Conservation (phyloP, 2,329 filamentous ascomycete genomes). For the Trichoderma aggressivum region DNA sequence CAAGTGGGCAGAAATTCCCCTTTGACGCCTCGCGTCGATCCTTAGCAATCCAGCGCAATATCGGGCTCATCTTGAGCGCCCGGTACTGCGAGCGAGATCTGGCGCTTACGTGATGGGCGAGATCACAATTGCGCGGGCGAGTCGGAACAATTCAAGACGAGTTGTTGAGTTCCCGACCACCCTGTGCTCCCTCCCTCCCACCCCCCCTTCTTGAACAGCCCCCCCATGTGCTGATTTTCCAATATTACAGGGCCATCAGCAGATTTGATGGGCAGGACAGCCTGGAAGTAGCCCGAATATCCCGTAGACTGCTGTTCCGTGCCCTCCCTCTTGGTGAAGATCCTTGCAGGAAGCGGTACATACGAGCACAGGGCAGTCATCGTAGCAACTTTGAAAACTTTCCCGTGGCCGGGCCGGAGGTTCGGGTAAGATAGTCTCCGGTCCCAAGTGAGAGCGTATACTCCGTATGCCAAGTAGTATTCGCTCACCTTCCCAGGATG, state of each 20-base stretch:
- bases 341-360: not conserved
- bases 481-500: not conserved
- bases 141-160: not conserved
- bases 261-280: not conserved
- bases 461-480: not conserved
- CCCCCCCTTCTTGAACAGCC: not conserved
- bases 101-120: not conserved
- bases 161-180: not conserved
- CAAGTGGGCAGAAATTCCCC: not conserved
- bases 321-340: not conserved
- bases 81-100: constrained; percentile 14
- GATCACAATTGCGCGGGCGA: constrained; percentile 6
- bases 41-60: not conserved
- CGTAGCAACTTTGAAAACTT: not conserved
- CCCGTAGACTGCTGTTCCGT: not conserved
- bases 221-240: constrained; percentile 7
- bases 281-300: not conserved
- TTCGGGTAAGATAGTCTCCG: not conserved
- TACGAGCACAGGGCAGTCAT: not conserved
- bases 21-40: not conserved
- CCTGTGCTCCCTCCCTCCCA: not conserved
- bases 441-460: not conserved
- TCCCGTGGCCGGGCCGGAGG: not conserved
- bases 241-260: constrained; percentile 16
- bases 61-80: not conserved